Base-by-base conservation (phyloP, 1,284 basidiomycete species). In the Cryptococcus amylolentus region DNA sequence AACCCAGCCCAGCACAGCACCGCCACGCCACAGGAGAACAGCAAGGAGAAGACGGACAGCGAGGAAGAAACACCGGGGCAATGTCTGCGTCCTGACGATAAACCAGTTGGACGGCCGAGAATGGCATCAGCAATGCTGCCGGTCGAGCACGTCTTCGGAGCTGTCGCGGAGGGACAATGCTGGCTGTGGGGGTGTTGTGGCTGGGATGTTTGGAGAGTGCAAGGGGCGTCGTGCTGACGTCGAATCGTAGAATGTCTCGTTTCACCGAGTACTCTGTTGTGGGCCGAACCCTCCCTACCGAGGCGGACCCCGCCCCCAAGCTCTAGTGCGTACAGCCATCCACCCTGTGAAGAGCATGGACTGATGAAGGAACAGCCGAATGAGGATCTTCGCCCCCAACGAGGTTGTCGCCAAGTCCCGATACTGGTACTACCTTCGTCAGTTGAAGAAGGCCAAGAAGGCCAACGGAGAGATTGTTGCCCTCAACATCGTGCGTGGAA, bases 351-450 rank as follows among this genome's bases (percentile, higher is more conserved):
- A 23, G 45, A 23, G 28, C 38, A 28, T 18, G 18, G 31, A 35
- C 31, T 35, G 31, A 35, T 35, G 31, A 35, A 35, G 31, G 31
- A 35, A 55, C 78, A 98, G 91, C 85, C 90, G 96, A 73, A 98
- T 98, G 95, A 88, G 95, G 79, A 97, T 98, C 79, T 98, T 98
- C 77, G 95, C 96, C 65, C 90, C 91, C 70, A 98, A 98, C 80
- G 92, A 96, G 69, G 81, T 97, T 67, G 91, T 98, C 71, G 96
- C 96, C 74, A 98, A 98, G 84, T 96, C 91, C 60, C 88, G 95
- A 64, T 98, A 96, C 89, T 98, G 96, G 95, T 98, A 98, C 84
- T 98, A 96, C 86, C 84, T 98, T 67, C 92, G 95, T 78, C 89
- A 95, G 81, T 80, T 96, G 72, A 92, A 97, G 81, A 98, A 98